phyloP scores from a whole-genome alignment of 2,329 filamentous ascomycete species.

The Penicillium decumbens region DNA sequence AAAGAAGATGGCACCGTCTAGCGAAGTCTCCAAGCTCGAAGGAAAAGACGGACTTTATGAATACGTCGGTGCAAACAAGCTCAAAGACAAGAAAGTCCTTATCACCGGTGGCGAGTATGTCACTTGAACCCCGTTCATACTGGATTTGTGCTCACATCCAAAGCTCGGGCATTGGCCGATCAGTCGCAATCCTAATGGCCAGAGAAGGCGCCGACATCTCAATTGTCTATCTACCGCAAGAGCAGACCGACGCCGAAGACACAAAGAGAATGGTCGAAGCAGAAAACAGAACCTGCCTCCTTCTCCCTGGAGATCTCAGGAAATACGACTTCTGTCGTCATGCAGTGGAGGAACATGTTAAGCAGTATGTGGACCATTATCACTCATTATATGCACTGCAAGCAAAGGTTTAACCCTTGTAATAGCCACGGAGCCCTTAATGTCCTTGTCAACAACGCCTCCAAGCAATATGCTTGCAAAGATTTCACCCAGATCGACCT shows the following conservation, averaged over 20 bases:
- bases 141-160: not conserved
- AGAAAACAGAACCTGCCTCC: conserved; percentile 7
- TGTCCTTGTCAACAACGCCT: conserved; percentile 57
- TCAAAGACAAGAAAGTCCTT: conserved; percentile 50
- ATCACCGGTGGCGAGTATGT: conserved; percentile 56
- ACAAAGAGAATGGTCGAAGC: conserved; percentile 8
- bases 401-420: conserved; percentile 3
- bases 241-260: conserved; percentile 12
- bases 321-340: conserved; percentile 40
- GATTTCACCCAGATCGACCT: conserved; percentile 48
- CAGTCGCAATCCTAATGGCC: conserved; percentile 14
- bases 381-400: conserved; percentile 32
- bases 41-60: conserved; percentile 26
- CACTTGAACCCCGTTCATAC: conserved; percentile 44
- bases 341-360: conserved; percentile 52
- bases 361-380: conserved; percentile 33
- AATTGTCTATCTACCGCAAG: conserved; percentile 10
- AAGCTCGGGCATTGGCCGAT: conserved; percentile 14
- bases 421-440: conserved; percentile 42
- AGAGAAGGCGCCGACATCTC: conserved; percentile 15
- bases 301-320: conserved; percentile 10
- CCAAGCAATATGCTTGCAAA: conserved; percentile 52
- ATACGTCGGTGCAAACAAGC: conserved; percentile 47
- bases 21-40: conserved; percentile 35
- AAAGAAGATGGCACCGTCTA: conserved; percentile 26